Percentiles rank a stretch among this genome's conserved stretches.
phyloP scores from a whole-genome alignment of 1,139 yeast genomes.

The Suhomyces maxii region DNA sequence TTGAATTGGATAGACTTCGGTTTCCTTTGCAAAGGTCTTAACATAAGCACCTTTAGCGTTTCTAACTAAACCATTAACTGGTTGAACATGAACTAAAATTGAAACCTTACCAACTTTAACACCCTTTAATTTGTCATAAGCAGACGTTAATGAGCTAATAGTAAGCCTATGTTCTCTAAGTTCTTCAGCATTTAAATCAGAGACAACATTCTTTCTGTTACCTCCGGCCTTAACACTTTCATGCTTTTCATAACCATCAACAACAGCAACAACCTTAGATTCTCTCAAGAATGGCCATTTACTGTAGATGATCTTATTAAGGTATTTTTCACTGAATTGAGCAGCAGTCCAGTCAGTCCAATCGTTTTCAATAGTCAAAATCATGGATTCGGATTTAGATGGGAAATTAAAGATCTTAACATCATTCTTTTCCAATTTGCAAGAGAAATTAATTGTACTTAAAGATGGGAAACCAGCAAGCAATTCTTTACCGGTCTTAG shows the following conservation, averaged over 20 bases:
- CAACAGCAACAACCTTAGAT: slow-evolving; percentile 65
- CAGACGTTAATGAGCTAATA: slow-evolving; percentile 31
- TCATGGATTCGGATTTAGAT: slow-evolving; percentile 78
- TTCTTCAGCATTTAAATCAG: slow-evolving; percentile 44
- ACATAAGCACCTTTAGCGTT: slow-evolving; percentile 71
- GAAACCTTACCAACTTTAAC: slow-evolving; percentile 54
- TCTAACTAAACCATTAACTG: slow-evolving; percentile 79
- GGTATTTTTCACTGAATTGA: slow-evolving; percentile 60
- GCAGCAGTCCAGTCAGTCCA: slow-evolving; percentile 49
- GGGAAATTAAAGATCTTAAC: slow-evolving; percentile 84
- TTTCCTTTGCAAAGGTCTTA: slow-evolving; percentile 58
- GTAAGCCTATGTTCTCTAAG: slow-evolving; percentile 39
- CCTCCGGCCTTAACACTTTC: slow-evolving; percentile 36
- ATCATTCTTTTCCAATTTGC: slow-evolving; percentile 53
- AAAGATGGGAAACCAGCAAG: slow-evolving; percentile 92
- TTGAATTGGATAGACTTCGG: slow-evolving; percentile 70
- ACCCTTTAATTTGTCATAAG: slow-evolving; percentile 55
- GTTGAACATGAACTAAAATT: slow-evolving; percentile 65
- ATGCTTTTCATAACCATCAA: slow-evolving; percentile 54
- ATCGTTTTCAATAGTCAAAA: slow-evolving; percentile 58
- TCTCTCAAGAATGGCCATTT: slow-evolving; percentile 92
- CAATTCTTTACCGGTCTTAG: slow-evolving; percentile 64
- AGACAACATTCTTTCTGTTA: slow-evolving; percentile 37
- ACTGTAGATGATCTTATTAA: slow-evolving; percentile 65
- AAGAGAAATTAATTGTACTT: slow-evolving; percentile 61